Evolutionary conservation across 2,329 filamentous ascomycete genomes (phyloP).

Genomic region (Chaetomiaceae sp.): DNA sequence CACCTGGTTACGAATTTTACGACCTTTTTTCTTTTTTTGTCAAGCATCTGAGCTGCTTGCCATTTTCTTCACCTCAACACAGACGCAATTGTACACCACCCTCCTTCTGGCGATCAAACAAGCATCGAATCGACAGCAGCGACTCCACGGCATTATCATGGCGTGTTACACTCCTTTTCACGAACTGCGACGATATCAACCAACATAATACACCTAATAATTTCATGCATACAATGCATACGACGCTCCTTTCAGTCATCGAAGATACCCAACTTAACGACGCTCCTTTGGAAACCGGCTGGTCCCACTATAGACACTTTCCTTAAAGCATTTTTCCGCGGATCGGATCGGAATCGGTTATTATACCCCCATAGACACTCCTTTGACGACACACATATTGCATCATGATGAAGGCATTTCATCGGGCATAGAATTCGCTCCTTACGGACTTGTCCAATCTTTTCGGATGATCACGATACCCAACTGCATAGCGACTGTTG

Average conservation of each 20-base stretch:
- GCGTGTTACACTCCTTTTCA: constrained; percentile 36
- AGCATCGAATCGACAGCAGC: constrained; percentile 16
- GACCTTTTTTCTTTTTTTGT: constrained; percentile 22
- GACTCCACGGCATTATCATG: constrained; percentile 24
- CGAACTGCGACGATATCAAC: constrained; percentile 28
- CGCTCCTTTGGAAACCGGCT: constrained; percentile 37
- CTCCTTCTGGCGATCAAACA: constrained; percentile 29
- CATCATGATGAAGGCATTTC: constrained; percentile 33
- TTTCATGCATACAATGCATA: constrained; percentile 21
- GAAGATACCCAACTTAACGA: constrained; percentile 39
- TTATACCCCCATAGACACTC: constrained; percentile 26
- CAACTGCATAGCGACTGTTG: constrained; percentile 55
- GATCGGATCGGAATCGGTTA: constrained; percentile 18
- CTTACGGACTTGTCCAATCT: constrained; percentile 36
- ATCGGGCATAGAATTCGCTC: constrained; percentile 41
- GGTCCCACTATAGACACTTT: constrained; percentile 39
- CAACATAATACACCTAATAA: too few species aligned
- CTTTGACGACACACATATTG: constrained; percentile 27
- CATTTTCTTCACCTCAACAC: constrained; percentile 28
- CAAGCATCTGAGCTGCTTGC: constrained; percentile 30
- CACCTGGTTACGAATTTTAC: constrained; percentile 18
- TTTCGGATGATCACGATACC: constrained; percentile 40
- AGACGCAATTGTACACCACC: constrained; percentile 36
- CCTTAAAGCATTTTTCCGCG: constrained; percentile 32
- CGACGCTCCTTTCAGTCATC: constrained; percentile 33